A percentile compares a stretch with the other conserved stretches of the same genome.
Evolutionary conservation across 345 rosid species (phyloP).

Genomic region (Rhodomyrtus tomentosa): DNA sequence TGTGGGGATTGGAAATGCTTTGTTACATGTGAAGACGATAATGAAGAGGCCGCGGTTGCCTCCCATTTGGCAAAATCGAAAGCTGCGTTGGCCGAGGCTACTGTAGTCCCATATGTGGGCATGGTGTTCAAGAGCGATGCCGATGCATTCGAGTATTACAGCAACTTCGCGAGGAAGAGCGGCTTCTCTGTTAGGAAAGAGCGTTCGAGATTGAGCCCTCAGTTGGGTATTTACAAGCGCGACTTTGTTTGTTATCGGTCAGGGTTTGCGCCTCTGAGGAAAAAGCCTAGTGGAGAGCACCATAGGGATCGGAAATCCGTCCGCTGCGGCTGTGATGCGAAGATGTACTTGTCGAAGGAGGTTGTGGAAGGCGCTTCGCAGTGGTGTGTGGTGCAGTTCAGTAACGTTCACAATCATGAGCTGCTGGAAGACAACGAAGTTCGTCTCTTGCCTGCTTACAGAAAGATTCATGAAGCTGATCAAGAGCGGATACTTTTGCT

Average conservation of each 20-base stretch:
- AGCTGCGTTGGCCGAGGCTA: conserved; percentile 19
- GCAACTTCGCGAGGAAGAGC: conserved; percentile 66
- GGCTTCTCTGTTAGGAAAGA: conserved; percentile 92
- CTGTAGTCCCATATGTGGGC: conserved; percentile 75
- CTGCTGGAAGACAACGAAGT: conserved; percentile 91
- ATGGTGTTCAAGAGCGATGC: conserved; percentile 69
- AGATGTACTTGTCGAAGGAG: conserved; percentile 74
- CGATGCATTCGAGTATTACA: conserved; percentile 79
- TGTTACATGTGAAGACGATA: conserved; percentile 50
- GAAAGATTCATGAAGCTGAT: conserved; percentile 80
- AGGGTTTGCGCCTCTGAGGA: conserved; percentile 79
- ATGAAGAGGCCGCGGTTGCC: conserved; percentile 25
- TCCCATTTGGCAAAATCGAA: conserved; percentile 37
- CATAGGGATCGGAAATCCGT: conserved; percentile 86
- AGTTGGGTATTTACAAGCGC: conserved; percentile 71
- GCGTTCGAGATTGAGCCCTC: conserved; percentile 76
- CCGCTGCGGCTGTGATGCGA: conserved; percentile 91
- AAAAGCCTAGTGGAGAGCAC: conserved; percentile 80
- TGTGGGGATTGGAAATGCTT: conserved; percentile 97
- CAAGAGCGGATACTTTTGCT: conserved; percentile 81
- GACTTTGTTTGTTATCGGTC: conserved; percentile 97
- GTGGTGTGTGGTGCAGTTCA: conserved; percentile 88
- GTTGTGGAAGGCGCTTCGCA: conserved; percentile 47
- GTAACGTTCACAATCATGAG: conserved; percentile 93
- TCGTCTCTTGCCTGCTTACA: conserved; percentile 80